Base-by-base conservation (phyloP, 306 rosid genomes). In the Lotus japonicus region DNA sequence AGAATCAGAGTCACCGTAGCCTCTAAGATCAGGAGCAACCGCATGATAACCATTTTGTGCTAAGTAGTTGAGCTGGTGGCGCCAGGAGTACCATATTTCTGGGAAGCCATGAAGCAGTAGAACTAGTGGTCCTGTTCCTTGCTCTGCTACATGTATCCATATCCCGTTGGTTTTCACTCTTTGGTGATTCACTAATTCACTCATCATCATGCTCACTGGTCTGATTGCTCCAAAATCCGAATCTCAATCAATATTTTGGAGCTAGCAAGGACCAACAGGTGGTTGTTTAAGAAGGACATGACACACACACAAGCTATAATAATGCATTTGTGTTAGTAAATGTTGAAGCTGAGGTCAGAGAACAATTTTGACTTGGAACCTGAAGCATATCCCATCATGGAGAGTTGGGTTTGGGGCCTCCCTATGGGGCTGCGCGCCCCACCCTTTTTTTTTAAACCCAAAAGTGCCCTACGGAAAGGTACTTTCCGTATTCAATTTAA, bases 21-120 rank as follows among this genome's bases (percentile, higher is more conserved):
- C 96, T 83, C 96, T 78, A n/a, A 89, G 71, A 74, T 89, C 96
- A 26, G 89, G 96, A 19, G 91, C 89, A 59, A 89, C 87, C 0
- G 76, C 91, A 64, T 82, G 94, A 72, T 81, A 83, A 31, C 92
- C 91, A 12, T 85, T 75, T 5, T 69, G 65, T 3, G 86, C 82
- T 77, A 87, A 79, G 76, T 15, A 59, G 13, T 70, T 67, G 35
- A 87, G 80, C 70, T 83, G 88, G 78, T 82, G 81, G 61, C 86
- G 85, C 91, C 94, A 87, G 0, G 85, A 9, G 41, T 80, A 83
- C 86, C 89, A 87, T 53, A 74, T 48, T 44, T 87, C 84, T 7
- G 96, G 95, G 75, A 90, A 85, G 55, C 89, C 89, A 75, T 85
- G 96, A 48, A 85, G 84, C 57, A 87, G 54, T 1, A 89, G 75